Evolutionary conservation across 192 early-diverging fungal genomes (phyloP), one percentile per base, ranked within the genome.

Genomic region (Umbelopsis sp.): DNA sequence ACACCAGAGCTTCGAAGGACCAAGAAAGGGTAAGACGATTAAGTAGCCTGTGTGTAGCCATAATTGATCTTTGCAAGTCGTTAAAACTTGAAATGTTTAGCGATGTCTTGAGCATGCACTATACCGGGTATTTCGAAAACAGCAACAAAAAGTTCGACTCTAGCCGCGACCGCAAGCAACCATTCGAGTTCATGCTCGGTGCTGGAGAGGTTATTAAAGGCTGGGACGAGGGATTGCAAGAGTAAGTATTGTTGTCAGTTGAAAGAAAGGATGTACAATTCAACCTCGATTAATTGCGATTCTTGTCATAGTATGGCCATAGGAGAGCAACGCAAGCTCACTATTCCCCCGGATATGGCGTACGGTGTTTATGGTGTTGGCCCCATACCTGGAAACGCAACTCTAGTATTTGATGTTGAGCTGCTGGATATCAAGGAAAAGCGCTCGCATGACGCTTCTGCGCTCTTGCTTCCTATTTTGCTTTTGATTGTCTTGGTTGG

Each of bases 141-240:
- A 91, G 89, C 55, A 61, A 61, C 69, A 75, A 35, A 16, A 82
- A 87, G 73, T 95, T 95, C 69, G 93, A 95, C 78, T 89, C 88
- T 53, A 88, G 87, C 72, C 69, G 74, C 72, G 83, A 92, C 81
- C 91, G 93, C 80, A 71, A 71, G 27, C 65, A 88, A 77, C 91
- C 92, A 33, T 95, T 94, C 68, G 83, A 81, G 33, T 92, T 88
- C 82, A 76, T 78, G 55, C 92, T 95, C 49, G 93, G 93, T 72
- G 87, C 90, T 21, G 90, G 90, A 1, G 89, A 88, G 74, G 92
- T 95, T 72, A 95, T 95, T 79, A 75, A 78, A 64, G 92, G 91
- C 69, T 92, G 92, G 92, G 92, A 94, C 77, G 86, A 92, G 75
- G 93, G 67, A 21, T 22, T 61, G 53, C 22, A 71, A 61, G 69